These are phyloP conservation scores for Amaranthus tricolor DNA, from an alignment of 179 eudicot genomes.

Conservation along the genomic window DNA sequence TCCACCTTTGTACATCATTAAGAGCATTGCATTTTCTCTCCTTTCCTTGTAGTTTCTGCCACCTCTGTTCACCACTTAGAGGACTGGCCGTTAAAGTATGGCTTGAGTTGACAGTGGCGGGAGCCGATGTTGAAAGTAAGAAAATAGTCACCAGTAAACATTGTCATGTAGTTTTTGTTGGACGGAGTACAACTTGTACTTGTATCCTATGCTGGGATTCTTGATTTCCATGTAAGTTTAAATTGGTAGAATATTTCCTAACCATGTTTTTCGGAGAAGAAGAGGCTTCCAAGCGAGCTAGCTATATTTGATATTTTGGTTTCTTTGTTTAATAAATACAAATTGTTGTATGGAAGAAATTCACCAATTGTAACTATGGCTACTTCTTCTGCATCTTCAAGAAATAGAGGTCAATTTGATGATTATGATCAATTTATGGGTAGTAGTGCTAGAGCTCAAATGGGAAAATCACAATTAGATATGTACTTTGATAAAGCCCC, in stretches of 20 bases:
- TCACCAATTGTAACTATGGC: neutral
- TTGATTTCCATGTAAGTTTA: constrained; percentile 8
- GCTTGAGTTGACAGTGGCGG: too few relatives aligned
- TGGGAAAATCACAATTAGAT: neutral
- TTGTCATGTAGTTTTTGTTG: too few relatives aligned
- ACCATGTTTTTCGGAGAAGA: neutral
- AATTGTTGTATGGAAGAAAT: neutral
- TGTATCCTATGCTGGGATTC: constrained; percentile 3
- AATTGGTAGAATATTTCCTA: constrained; percentile 8
- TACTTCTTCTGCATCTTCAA: neutral
- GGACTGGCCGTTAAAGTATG: too few relatives aligned
- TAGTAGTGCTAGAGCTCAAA: neutral
- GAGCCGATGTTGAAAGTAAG: too few relatives aligned
- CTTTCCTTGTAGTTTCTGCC: too few relatives aligned
- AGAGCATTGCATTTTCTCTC: too few relatives aligned
- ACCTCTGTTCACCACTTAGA: too few relatives aligned
- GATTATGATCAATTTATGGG: neutral
- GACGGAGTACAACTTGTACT: neutral
- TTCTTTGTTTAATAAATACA: constrained; percentile 1
- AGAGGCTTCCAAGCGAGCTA: neutral
- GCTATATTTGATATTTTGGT: neutral
- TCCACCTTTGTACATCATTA: too few relatives aligned
- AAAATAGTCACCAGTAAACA: too few relatives aligned
- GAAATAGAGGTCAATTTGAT: neutral
- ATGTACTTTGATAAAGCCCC: neutral